Evolutionary conservation across 1,284 basidiomycete genomes (phyloP).

Genomic region (Leccinum solheimii): DNA sequence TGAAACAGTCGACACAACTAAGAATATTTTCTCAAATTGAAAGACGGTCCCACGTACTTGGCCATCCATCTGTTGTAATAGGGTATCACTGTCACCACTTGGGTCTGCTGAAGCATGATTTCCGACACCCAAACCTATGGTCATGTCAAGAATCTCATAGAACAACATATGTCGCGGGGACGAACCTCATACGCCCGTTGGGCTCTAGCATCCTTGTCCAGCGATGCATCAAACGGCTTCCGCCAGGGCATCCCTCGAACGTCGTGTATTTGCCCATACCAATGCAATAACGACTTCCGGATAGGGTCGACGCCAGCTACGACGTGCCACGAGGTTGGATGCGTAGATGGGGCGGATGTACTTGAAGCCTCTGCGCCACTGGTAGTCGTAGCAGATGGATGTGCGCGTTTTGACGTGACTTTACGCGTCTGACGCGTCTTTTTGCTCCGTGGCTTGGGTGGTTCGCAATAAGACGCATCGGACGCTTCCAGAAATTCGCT

Average conservation of each 20-base stretch:
- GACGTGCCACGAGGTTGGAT: constrained; percentile 38
- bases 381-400: not conserved
- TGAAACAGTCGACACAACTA: constrained; percentile 25
- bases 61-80: constrained; percentile 88
- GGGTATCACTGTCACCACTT: constrained; percentile 85
- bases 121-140: constrained; percentile 84
- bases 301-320: constrained; percentile 38
- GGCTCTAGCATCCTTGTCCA: constrained; percentile 52
- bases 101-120: constrained; percentile 98
- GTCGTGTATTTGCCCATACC: constrained; percentile 68
- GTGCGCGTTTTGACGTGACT: constrained; percentile 14
- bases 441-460: constrained; percentile 12
- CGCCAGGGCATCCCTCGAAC: constrained; percentile 86
- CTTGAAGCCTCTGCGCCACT: not conserved
- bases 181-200: constrained; percentile 80
- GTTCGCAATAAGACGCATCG: constrained; percentile 22
- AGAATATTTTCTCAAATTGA: not conserved
- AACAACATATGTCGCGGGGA: not conserved
- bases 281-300: constrained; percentile 53
- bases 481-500: constrained; percentile 18
- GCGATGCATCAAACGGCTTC: constrained; percentile 58
- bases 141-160: not conserved
- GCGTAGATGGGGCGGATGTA: not conserved
- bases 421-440: constrained; percentile 18
- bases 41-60: constrained; percentile 46